Conservation (phyloP, 306 rosid genomes). For the Trifolium repens region DNA sequence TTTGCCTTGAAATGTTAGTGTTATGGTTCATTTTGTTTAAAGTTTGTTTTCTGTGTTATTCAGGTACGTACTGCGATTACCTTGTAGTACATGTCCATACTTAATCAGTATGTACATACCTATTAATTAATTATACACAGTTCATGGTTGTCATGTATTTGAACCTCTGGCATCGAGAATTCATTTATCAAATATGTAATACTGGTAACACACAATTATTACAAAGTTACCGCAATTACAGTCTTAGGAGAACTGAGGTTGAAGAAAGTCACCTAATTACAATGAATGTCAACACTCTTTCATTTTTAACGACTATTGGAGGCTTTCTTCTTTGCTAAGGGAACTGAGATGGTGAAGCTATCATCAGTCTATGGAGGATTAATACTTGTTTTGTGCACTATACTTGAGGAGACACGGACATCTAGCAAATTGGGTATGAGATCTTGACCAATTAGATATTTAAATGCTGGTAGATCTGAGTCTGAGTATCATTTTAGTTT, state of each 20-base stretch:
- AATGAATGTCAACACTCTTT: constrained; percentile 1
- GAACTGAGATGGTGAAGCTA: constrained; percentile 26
- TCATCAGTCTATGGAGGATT: neutral
- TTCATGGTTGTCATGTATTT: constrained; percentile 13
- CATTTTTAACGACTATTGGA: neutral
- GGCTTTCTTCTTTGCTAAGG: constrained; percentile 6
- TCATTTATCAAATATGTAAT: constrained; percentile 28
- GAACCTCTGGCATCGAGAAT: constrained; percentile 23
- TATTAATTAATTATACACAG: constrained; percentile 9
- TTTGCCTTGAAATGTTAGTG: constrained; percentile 56
- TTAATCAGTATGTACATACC: neutral
- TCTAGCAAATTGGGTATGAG: constrained; percentile 13
- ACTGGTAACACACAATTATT: constrained; percentile 3
- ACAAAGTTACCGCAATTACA: neutral
- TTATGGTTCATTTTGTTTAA: constrained; percentile 42
- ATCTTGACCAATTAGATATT: neutral
- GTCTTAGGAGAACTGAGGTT: neutral
- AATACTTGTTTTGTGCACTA: neutral
- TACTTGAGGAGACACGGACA: neutral
- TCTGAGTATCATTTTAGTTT: constrained; percentile 32
- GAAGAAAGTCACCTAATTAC: constrained; percentile 2
- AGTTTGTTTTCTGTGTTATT: constrained; percentile 24
- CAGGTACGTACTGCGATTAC: neutral
- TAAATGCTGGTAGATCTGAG: neutral
- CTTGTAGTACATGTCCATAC: neutral